Conservation (phyloP, 2,329 filamentous ascomycete species). For the Xylariomycetidae sp. region DNA sequence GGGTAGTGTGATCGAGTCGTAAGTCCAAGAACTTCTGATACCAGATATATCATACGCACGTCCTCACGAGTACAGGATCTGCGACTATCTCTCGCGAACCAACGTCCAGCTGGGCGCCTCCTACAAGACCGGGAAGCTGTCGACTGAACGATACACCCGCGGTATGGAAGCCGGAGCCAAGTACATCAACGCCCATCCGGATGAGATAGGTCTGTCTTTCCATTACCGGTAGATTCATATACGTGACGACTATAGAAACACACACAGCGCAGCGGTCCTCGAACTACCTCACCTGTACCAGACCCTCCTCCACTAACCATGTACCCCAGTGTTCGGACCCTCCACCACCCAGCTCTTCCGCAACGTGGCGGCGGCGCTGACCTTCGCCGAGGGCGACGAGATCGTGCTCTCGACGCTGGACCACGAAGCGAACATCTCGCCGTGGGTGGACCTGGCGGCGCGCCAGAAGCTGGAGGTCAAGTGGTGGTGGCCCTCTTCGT, state of each 20-base stretch:
- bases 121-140: constrained; percentile 54
- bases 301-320: constrained; percentile 2
- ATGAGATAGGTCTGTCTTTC: constrained; percentile 58
- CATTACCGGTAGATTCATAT: too few species aligned
- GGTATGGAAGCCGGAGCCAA: constrained; percentile 61
- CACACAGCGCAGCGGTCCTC: too few species aligned
- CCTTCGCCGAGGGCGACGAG: constrained; percentile 53
- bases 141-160: constrained; percentile 52
- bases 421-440: constrained; percentile 71
- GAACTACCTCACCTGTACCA: neutral
- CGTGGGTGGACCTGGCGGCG: constrained; percentile 65
- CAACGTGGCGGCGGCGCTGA: constrained; percentile 56
- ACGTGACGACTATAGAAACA: too few species aligned
- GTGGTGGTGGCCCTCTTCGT: constrained; percentile 57
- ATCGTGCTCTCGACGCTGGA: constrained; percentile 67
- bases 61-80: constrained; percentile 43
- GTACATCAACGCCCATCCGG: constrained; percentile 61
- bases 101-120: constrained; percentile 74
- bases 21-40: constrained; percentile 28
- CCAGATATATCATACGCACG: too few species aligned
- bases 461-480: constrained; percentile 56
- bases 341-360: constrained; percentile 73
- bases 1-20: constrained; percentile 61
- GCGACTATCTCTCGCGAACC: constrained; percentile 57
- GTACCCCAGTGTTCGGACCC: constrained; percentile 55